These are phyloP conservation scores for Tetraselmis chui DNA, from an alignment of 139 green algal species.

Conservation along the genomic window DNA sequence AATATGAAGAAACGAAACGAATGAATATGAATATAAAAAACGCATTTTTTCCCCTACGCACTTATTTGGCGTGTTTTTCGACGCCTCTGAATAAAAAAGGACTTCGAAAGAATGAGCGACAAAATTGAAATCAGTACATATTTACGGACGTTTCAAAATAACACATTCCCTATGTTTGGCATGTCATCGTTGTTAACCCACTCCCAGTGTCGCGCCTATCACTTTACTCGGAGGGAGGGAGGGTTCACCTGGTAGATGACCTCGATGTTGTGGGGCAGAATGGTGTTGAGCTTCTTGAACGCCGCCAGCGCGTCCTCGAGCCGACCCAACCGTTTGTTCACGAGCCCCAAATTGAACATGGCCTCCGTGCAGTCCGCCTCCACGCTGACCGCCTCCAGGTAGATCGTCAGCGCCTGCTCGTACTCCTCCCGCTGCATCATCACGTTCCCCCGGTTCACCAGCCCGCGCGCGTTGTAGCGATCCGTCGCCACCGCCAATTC, in stretches of 20 bases:
- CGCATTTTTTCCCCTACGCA: no score
- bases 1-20: no score
- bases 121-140: no score
- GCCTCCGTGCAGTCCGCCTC: conserved; percentile 73
- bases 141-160: no score
- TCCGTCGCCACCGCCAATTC: conserved; percentile 64
- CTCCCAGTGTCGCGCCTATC: no score
- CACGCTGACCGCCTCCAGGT: conserved; percentile 59
- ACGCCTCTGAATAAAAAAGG: no score
- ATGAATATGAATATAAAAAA: no score
- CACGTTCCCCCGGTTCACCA: conserved; percentile 56
- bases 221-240: neutral
- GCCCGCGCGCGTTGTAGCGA: conserved; percentile 64
- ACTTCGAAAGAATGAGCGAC: no score
- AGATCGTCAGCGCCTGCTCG: conserved; percentile 35
- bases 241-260: conserved; percentile 58
- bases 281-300: conserved; percentile 64
- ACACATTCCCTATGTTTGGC: no score
- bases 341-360: conserved; percentile 66
- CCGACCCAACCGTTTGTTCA: conserved; percentile 32
- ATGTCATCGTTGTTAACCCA: neutral
- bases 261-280: conserved; percentile 64
- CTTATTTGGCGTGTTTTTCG: no score
- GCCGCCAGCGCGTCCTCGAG: conserved; percentile 36
- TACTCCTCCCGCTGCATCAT: conserved; percentile 33